Evolutionary conservation across 2,329 filamentous ascomycete species (phyloP).

Genomic region (Knoxdaviesia capensis): DNA sequence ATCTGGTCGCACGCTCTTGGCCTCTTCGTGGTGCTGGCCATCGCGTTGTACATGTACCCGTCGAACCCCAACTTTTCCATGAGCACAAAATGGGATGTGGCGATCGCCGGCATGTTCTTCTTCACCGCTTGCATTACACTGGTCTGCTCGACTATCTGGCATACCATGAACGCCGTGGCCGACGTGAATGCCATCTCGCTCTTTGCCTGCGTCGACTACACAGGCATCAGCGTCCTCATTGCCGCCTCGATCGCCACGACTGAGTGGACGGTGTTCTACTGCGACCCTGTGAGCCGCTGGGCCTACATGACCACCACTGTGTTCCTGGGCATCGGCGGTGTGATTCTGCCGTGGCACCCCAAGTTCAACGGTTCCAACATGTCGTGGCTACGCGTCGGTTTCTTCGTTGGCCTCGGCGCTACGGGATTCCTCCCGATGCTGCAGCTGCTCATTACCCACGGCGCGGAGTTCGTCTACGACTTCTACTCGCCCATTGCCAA

Average conservation of each 20-base stretch:
- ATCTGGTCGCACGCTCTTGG: slow-evolving; percentile 94
- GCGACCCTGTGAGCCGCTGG: slow-evolving; percentile 74
- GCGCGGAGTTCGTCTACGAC: slow-evolving; percentile 59
- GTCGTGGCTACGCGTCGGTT: slow-evolving; percentile 79
- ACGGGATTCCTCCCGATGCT: slow-evolving; percentile 80
- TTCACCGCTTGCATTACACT: slow-evolving; percentile 89
- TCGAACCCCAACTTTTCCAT: slow-evolving; percentile 67
- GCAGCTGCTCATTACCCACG: slow-evolving; percentile 62
- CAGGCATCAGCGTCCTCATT: slow-evolving; percentile 85
- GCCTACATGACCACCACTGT: slow-evolving; percentile 70
- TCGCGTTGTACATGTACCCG: slow-evolving; percentile 95
- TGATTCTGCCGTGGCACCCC: slow-evolving; percentile 89
- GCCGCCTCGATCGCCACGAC: slow-evolving; percentile 95
- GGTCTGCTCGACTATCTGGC: slow-evolving; percentile 89
- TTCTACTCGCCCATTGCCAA: slow-evolving; percentile 82
- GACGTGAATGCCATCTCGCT: slow-evolving; percentile 77
- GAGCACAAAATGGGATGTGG: slow-evolving; percentile 71
- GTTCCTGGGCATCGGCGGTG: slow-evolving; percentile 63
- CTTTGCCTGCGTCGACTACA: slow-evolving; percentile 97
- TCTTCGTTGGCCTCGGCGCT: slow-evolving; percentile 70
- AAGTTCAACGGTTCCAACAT: slow-evolving; percentile 84
- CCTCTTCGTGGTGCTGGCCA: slow-evolving; percentile 64
- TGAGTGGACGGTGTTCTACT: slow-evolving; percentile 97
- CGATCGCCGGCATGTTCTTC: slow-evolving; percentile 89
- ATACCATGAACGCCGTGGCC: slow-evolving; percentile 95